These are phyloP conservation scores for Cicer bijugum DNA, from an alignment of 306 rosid species.

Conservation along the genomic window DNA sequence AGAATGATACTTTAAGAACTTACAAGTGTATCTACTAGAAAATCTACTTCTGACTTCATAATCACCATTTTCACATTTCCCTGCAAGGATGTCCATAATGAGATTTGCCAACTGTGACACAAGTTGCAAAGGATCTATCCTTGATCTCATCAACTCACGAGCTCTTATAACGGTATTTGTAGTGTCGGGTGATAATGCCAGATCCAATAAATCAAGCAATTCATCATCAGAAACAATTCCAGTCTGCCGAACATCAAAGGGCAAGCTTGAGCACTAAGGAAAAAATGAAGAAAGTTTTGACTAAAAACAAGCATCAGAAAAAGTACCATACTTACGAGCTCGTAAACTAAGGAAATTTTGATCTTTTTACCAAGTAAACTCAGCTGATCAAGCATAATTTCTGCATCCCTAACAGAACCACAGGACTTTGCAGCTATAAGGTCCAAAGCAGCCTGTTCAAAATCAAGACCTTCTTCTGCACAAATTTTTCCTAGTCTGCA, in stretches of 20 bases:
- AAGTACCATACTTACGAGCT: conserved; percentile 66
- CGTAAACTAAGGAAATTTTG: conserved; percentile 64
- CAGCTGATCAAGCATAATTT: conserved; percentile 91
- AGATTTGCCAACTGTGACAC: conserved; percentile 82
- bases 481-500: conserved; percentile 64
- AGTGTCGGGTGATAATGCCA: conserved; percentile 84
- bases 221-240: conserved; percentile 83
- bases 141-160: conserved; percentile 81
- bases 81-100: conserved; percentile 89
- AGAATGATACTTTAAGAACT: conserved; percentile 42
- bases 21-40: conserved; percentile 58
- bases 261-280: conserved; percentile 20
- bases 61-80: conserved; percentile 57
- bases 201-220: conserved; percentile 79
- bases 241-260: conserved; percentile 59
- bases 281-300: conserved; percentile 10
- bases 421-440: conserved; percentile 71
- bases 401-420: conserved; percentile 91
- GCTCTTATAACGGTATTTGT: conserved; percentile 77
- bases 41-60: conserved; percentile 61
- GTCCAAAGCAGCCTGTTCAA: conserved; percentile 72
- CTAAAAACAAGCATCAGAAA: conserved; percentile 9
- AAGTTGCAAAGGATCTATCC: conserved; percentile 83
- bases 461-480: conserved; percentile 65
- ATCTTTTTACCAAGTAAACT: conserved; percentile 81